Evolutionary conservation across 371 early-diverging fungal genomes (phyloP).

Genomic region (Syncephalis plumigaleata): DNA sequence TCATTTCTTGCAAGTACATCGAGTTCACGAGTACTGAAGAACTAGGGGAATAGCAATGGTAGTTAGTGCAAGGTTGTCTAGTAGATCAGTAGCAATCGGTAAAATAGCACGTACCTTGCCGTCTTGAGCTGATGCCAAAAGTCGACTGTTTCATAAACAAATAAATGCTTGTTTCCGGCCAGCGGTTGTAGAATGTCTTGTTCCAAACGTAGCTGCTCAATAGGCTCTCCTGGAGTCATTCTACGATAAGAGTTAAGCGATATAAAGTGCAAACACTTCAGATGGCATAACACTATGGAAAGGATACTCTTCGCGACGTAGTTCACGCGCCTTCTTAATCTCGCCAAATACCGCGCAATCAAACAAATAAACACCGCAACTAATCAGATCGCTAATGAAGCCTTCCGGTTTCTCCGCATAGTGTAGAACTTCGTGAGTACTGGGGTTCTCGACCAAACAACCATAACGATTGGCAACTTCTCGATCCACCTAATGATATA

Average conservation of each 20-base stretch:
- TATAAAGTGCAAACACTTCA: neutral
- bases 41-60: conserved; percentile 11
- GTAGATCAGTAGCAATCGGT: neutral
- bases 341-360: conserved; percentile 65
- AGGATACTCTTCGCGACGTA: conserved; percentile 28
- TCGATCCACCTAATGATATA: conserved; percentile 26
- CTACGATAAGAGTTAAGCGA: neutral
- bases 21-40: conserved; percentile 90
- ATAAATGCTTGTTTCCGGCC: conserved; percentile 63
- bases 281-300: neutral
- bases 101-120: conserved; percentile 36
- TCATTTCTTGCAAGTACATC: conserved; percentile 64
- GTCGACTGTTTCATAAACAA: conserved; percentile 52
- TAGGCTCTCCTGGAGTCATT: conserved; percentile 14
- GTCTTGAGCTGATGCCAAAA: conserved; percentile 95
- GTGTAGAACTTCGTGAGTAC: conserved; percentile 75
- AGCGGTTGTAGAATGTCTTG: conserved; percentile 78
- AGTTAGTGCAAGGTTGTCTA: neutral
- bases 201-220: conserved; percentile 71
- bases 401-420: conserved; percentile 96
- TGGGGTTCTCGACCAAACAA: conserved; percentile 74
- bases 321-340: conserved; percentile 59
- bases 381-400: conserved; percentile 82
- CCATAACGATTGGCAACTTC: conserved; percentile 74
- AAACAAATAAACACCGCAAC: conserved; percentile 88